Conservation (phyloP, 495 filamentous ascomycete species). For the Podospora comata region DNA sequence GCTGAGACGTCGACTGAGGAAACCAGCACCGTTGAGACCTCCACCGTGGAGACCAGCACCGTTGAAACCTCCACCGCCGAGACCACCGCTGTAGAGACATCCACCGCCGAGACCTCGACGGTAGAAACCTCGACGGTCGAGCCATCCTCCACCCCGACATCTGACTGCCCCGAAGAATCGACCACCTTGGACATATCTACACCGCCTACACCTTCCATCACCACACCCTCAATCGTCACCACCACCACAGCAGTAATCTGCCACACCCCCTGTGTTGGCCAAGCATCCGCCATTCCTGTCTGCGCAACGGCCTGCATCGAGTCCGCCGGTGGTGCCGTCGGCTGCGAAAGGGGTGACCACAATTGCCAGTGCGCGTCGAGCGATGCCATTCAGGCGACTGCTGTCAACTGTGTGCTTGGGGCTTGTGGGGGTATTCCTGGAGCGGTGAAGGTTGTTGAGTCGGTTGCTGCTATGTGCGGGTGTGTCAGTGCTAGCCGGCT, state of each 20-base stretch:
- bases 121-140: too few species aligned
- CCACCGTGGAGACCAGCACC: not conserved
- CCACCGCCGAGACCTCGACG: not conserved
- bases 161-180: not conserved
- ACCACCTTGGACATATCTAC: not conserved
- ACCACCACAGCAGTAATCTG: not conserved
- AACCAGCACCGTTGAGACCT: not conserved
- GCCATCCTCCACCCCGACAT: not conserved
- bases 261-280: not conserved
- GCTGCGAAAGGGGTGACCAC: not conserved
- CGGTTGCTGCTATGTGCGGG: constrained; percentile 1
- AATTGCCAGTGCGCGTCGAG: not conserved
- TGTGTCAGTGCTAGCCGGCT: constrained; percentile 6
- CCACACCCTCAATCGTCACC: not conserved
- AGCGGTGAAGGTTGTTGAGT: not conserved
- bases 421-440: not conserved
- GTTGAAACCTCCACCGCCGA: not conserved
- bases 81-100: not conserved
- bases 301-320: not conserved
- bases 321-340: not conserved
- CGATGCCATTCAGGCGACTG: not conserved
- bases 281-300: not conserved
- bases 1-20: not conserved
- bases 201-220: not conserved
- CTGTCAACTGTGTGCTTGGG: not conserved